Conservation (phyloP, 1,284 basidiomycete genomes). For the Heimioporus punctisporus region DNA sequence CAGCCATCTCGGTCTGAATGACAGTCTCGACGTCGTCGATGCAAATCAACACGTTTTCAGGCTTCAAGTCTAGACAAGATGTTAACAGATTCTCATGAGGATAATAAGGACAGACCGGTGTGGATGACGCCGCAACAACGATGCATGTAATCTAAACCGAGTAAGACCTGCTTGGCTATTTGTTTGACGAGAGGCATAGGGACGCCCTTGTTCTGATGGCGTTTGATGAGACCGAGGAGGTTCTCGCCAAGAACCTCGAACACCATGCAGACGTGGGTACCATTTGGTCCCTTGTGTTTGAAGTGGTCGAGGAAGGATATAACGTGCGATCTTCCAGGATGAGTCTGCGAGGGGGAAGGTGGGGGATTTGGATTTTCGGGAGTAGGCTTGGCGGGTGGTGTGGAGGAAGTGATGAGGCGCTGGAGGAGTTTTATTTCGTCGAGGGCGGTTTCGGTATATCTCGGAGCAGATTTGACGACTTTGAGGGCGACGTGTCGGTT, state of each 20-base stretch:
- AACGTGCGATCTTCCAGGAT: constrained; percentile 83
- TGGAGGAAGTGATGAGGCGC: constrained; percentile 89
- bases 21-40: constrained; percentile 98
- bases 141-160: constrained; percentile 98
- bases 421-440: constrained; percentile 99
- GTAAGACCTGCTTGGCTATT: constrained; percentile 95
- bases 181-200: constrained; percentile 95
- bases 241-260: constrained; percentile 99
- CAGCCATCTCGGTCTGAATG: constrained; percentile 84
- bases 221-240: constrained; percentile 96
- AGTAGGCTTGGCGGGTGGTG: constrained; percentile 58
- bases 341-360: constrained; percentile 67
- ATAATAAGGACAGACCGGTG: constrained; percentile 55
- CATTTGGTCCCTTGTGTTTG: constrained; percentile 95
- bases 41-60: constrained; percentile 97
- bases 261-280: constrained; percentile 99
- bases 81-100: not conserved
- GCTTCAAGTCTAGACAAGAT: constrained; percentile 79
- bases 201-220: constrained; percentile 94
- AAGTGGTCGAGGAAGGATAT: constrained; percentile 98
- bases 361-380: constrained; percentile 57
- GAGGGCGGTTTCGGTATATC: constrained; percentile 98
- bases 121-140: constrained; percentile 96
- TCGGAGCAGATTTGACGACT: constrained; percentile 96
- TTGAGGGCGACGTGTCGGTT: constrained; percentile 98